A percentile compares a stretch with the other conserved stretches of the same genome.
Conservation (phyloP, 2,329 filamentous ascomycete species). For the Lithohypha guttulata region DNA sequence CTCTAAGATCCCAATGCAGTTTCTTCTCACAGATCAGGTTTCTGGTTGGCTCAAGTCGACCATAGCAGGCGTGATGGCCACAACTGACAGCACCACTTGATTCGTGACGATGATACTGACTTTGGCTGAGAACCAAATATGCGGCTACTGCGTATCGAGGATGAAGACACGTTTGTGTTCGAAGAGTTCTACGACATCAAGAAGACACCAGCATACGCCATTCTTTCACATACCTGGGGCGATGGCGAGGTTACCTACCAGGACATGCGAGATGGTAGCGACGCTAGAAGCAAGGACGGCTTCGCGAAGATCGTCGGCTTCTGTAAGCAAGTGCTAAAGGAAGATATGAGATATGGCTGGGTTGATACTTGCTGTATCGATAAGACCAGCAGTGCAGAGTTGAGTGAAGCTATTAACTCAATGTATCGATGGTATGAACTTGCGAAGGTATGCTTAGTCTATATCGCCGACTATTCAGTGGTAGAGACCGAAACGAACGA, state of each 20-base stretch:
- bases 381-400: constrained; percentile 10
- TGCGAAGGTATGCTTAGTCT: neutral
- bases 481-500: constrained; percentile 8
- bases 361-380: constrained; percentile 23
- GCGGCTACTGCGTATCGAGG: neutral
- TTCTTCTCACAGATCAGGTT: too few species aligned
- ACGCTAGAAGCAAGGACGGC: constrained; percentile 3
- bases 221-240: constrained; percentile 28
- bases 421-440: constrained; percentile 2
- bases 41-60: too few species aligned
- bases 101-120: too few species aligned
- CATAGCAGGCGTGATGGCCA: too few species aligned
- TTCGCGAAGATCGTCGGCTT: constrained; percentile 8
- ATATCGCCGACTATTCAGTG: constrained; percentile 9
- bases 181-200: neutral
- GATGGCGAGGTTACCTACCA: constrained; percentile 20
- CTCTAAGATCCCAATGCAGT: too few species aligned
- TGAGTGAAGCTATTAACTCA: too few species aligned
- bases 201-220: constrained; percentile 20
- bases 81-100: too few species aligned
- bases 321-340: constrained; percentile 5
- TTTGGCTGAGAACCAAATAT: too few species aligned
- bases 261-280: constrained; percentile 11
- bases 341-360: constrained; percentile 20
- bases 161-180: neutral